phyloP scores from a whole-genome alignment of 2,329 filamentous ascomycete species.

The Herpotrichia juniperi region DNA sequence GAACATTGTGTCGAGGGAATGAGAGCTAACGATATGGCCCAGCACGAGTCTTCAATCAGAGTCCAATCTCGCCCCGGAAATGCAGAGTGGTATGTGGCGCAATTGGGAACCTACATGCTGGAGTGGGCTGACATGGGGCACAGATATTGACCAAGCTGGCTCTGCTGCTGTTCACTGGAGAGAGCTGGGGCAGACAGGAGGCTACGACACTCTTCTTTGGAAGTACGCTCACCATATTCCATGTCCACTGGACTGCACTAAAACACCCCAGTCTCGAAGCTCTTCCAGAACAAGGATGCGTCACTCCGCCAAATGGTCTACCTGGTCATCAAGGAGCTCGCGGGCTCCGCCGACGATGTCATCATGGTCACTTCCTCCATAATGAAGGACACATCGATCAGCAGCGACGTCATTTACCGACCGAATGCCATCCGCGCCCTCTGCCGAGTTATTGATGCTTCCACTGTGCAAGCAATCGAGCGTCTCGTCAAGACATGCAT shows the following conservation, averaged over 20 bases:
- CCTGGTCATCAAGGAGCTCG: slow-evolving; percentile 96
- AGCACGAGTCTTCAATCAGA: slow-evolving; percentile 98
- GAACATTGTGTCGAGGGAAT: slow-evolving; percentile 14
- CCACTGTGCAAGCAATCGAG: slow-evolving; percentile 96
- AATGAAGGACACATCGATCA: slow-evolving; percentile 98
- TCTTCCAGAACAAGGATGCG: slow-evolving; percentile 99
- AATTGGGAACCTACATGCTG: neutral
- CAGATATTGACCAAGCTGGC: slow-evolving; percentile 86
- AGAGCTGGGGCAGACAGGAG: slow-evolving; percentile 96
- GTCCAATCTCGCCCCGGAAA: slow-evolving; percentile 94
- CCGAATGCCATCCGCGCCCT: slow-evolving; percentile 95
- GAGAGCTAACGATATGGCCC: slow-evolving; percentile 36
- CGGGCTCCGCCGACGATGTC: slow-evolving; percentile 93
- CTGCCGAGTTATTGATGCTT: slow-evolving; percentile 93
- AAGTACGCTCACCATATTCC: slow-evolving; percentile 55
- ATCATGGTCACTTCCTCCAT: slow-evolving; percentile 99
- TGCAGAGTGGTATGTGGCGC: slow-evolving; percentile 77
- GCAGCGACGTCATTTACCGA: slow-evolving; percentile 81
- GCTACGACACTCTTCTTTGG: slow-evolving; percentile 98
- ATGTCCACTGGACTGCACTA: slow-evolving; percentile 2
- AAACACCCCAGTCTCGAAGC: slow-evolving; percentile 69
- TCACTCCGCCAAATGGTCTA: slow-evolving; percentile 99
- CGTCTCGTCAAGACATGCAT: slow-evolving; percentile 99
- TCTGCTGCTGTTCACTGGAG: slow-evolving; percentile 93
- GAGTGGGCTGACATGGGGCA: slow-evolving; percentile 5